Evolutionary conservation across 805 yeast species (phyloP), one percentile per base, ranked within the genome.

Genomic region (Candida tibetensis): DNA sequence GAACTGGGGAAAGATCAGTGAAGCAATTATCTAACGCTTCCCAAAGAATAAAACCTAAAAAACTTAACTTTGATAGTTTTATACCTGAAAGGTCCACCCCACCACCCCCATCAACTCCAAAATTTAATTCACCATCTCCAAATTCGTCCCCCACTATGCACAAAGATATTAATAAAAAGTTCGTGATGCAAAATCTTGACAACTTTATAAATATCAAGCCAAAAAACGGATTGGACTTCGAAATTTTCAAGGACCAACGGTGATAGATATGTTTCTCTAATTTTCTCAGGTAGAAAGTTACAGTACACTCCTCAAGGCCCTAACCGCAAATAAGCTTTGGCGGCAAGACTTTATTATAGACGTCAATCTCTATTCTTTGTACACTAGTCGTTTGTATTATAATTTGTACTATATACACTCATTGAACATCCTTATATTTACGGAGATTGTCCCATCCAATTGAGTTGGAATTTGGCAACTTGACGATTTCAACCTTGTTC

Each of bases 371-470:
- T n/a, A n/a, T n/a, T n/a, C n/a, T n/a, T n/a, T n/a, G n/a, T n/a
- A n/a, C n/a, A n/a, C n/a, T n/a, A n/a, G n/a, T 15, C 23, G 9
- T 31, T 14, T 21, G 10, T 21, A 21, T 21, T 21, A 21, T 21
- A 7, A 21, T 21, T 21, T 21, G 25, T 21, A 27, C 19, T 32
- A 32, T 16, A 17, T 32, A 32, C 7, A 17, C 7, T 15, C 18
- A 14, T 15, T 18, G n/a, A 22, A 40, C 38, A 17, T 34, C 45
- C 17, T 39, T 46, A 47, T 57, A 69, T 48, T 64, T 66, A 36
- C 60, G 53, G 32, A 69, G 47, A 41, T 69, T 69, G 39, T 66
- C 74, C 74, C 74, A 69, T 3, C 66, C 74, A 29, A 69, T 38
- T 10, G 64, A 49, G 41, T 69, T 69, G 27, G 70, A 62, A 46